Conservation (phyloP, 1,284 basidiomycete species). For the Apiotrichum veenhuisii region DNA sequence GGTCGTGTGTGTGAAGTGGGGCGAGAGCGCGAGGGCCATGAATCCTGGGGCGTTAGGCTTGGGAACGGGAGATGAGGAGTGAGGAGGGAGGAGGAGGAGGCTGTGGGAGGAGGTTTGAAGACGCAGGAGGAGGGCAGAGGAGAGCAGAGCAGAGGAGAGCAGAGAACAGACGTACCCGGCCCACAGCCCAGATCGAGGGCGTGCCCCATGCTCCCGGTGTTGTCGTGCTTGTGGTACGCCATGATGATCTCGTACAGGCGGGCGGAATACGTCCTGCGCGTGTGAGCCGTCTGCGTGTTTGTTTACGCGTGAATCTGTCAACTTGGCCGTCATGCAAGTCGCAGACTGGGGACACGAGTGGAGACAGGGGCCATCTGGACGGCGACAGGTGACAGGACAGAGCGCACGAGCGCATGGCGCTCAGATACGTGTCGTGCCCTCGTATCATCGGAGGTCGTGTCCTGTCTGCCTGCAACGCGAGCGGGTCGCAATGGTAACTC, state of each 20-base stretch:
- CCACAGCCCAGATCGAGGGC: slow-evolving; percentile 75
- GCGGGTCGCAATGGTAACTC: slow-evolving; percentile 4
- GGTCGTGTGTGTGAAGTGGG: slow-evolving; percentile 59
- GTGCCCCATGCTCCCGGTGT: slow-evolving; percentile 2
- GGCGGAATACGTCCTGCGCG: slow-evolving; percentile 33
- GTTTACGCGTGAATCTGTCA: too few species aligned
- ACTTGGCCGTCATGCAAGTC: too few species aligned
- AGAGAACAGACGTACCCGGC: slow-evolving; percentile 57
- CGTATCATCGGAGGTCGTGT: too few species aligned
- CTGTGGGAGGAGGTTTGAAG: slow-evolving; percentile 42
- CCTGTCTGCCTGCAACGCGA: too few species aligned
- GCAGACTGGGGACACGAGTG: too few species aligned
- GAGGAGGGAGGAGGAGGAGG: not conserved
- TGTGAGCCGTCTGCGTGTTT: too few species aligned
- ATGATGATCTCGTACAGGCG: slow-evolving; percentile 29
- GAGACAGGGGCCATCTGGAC: too few species aligned
- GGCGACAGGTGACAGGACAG: too few species aligned
- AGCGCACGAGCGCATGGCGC: too few species aligned
- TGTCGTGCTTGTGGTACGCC: slow-evolving; percentile 23
- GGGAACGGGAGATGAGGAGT: not conserved
- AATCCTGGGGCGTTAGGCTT: slow-evolving; percentile 56
- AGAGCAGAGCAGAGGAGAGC: not conserved
- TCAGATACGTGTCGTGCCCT: too few species aligned
- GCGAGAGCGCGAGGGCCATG: slow-evolving; percentile 59
- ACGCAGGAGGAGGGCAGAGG: not conserved